Conservation (phyloP, 2,329 filamentous ascomycete species). For the Trichoderma sp. region DNA sequence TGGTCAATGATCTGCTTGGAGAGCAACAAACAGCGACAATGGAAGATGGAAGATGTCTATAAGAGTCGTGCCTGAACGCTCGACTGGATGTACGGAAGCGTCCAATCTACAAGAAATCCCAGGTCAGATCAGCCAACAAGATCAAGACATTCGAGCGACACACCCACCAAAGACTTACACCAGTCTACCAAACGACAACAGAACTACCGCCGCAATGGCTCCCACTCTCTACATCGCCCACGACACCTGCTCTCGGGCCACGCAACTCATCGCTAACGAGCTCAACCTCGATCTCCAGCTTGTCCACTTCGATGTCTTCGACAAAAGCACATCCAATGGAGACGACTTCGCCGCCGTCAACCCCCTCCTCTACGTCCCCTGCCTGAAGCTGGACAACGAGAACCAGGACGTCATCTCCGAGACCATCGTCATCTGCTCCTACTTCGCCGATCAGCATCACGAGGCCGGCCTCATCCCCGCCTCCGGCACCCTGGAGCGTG, state of each 20-base stretch:
- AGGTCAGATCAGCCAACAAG: no score
- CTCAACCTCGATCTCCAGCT: slow-evolving; percentile 14
- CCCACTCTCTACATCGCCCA: slow-evolving; percentile 11
- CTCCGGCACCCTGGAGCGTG: slow-evolving; percentile 10
- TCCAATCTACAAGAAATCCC: background rate
- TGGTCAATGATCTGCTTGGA: background rate
- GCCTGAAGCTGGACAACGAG: slow-evolving; percentile 12
- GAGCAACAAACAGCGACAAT: background rate
- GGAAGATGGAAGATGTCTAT: background rate
- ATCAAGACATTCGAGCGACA: background rate
- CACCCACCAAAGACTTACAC: background rate
- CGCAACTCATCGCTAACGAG: slow-evolving; percentile 12
- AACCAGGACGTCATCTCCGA: background rate
- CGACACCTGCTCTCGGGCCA: slow-evolving; percentile 14
- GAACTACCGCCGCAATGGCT: background rate
- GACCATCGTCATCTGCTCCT: slow-evolving; percentile 11
- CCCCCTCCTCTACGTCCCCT: slow-evolving; percentile 13
- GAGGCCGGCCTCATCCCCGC: background rate
- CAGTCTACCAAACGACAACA: no score
- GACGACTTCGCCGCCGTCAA: slow-evolving; percentile 6
- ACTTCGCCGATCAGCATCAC: slow-evolving; percentile 10
- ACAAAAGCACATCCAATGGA: slow-evolving; percentile 10
- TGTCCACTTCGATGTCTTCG: slow-evolving; percentile 7
- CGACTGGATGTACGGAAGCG: no score
- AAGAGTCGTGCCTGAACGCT: no score